Evolutionary conservation across 805 yeast genomes (phyloP), one percentile per base, ranked within the genome.

Genomic region (Clavispora fructus): DNA sequence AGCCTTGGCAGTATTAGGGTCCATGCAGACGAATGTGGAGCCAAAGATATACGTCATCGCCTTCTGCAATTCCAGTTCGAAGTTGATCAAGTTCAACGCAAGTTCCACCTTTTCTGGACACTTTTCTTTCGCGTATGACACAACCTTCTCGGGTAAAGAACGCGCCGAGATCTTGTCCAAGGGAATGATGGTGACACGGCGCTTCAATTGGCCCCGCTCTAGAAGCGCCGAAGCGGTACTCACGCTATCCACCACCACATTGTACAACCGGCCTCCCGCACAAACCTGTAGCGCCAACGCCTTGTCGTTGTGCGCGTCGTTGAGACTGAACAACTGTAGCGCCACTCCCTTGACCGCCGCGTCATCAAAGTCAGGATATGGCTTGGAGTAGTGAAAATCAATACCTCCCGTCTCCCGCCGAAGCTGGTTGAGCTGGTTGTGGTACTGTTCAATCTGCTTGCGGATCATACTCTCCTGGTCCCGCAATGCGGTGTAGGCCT

Each of bases 41-140:
- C 99, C 99, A 67, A 94, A 94, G 19, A 92, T 88, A 55, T 80
- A 89, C 54, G 87, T 84, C 94, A 95, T 87, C 0, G 98, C 99
- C 44, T 76, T 82, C 4, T 74, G 48, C 19, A 89, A 83, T 46
- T 85, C 88, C 0, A 68, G 63, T 16, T 87, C 88, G 60, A 79
- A 95, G 3, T 85, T 85, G 44, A 94, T 76, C 49, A 92, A 69
- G 57, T 91, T 82, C 40, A 90, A 63, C 0, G 99, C 99, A n/a
- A 90, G 71, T 53, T 94, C 95, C 14, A 91, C 98, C 52, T 85
- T 82, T 2, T 82, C 83, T 1, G 96, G 95, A 31, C 94, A 87
- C 7, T 86, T 49, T n/a, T 71, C 64, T 59, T 87, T 86, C 0
- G 98, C 98, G 13, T 79, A 63, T 0, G 72, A 61, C 0, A 91